Base-by-base conservation (phyloP, 1,284 basidiomycete genomes). In the Psilocybe mexicana region DNA sequence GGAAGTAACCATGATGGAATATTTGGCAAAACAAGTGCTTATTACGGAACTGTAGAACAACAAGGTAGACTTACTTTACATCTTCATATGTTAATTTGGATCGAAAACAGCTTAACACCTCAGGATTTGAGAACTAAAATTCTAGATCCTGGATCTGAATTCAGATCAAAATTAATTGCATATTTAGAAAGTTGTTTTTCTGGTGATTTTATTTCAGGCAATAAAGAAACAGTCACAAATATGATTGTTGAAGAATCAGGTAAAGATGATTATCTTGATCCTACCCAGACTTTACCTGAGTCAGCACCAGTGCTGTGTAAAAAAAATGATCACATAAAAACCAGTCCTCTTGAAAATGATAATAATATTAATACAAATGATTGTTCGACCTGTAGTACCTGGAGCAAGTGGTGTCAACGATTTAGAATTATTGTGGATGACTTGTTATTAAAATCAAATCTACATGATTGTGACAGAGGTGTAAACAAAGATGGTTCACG, bases 1-100 rank as follows among this genome's bases (percentile, higher is more conserved):
- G 51, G 56, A 4, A 14, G 50, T 38, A 35, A 53, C 5, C 55
- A 61, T 44, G 2, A 26, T 28, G 64, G 67, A 0, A 3, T 63
- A 2, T 70, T 61, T 62, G 69, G 69, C 10, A 46, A 70, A 12
- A 67, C 63, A 23, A 36, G n/a, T 14, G 63, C 49, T 0, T 74
- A 70, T 53, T 74, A 74, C 68, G 72, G 73, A 5, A 72, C 71
- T 8, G 72, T 75, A n/a, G 73, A 75, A 55, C 68, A 72, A 33
- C 30, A 33, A 33, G 30, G 30, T 4, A 33, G 30, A 33, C 8
- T 33, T 3, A 33, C 30, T 33, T 47, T 73, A 75, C 30, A 33
- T 33, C 30, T 74, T 1, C 72, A 73, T 58, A 45, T 71, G 46
- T 52, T 72, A 4, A 14, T 72, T 24, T 76, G 73, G 73, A 64